Conservation (phyloP, 73 alveolate species). For the Paramecium sonneborni region DNA sequence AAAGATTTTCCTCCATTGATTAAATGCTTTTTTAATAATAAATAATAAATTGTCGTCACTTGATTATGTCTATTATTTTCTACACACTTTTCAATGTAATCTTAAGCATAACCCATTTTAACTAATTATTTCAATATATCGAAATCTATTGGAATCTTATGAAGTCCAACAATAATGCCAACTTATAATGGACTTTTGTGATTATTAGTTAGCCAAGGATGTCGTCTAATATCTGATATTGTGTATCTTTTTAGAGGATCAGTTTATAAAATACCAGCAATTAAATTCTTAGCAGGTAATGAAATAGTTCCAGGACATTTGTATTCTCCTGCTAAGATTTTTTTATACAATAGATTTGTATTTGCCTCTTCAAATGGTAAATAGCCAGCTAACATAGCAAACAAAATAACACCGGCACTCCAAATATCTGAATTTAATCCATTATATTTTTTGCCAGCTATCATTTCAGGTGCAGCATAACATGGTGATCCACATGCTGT, state of each 20-base stretch:
- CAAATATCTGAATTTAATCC: constrained; percentile 81
- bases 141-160: constrained; percentile 84
- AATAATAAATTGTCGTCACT: constrained; percentile 90
- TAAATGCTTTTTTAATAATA: constrained; percentile 81
- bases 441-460: constrained; percentile 83
- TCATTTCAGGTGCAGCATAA: constrained; percentile 95
- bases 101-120: constrained; percentile 72
- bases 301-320: constrained; percentile 74
- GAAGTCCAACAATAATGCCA: constrained; percentile 86
- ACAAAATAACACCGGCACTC: constrained; percentile 85
- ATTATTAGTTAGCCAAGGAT: constrained; percentile 74
- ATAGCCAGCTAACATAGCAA: constrained; percentile 87
- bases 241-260: constrained; percentile 85
- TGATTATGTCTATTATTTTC: constrained; percentile 92
- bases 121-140: constrained; percentile 76
- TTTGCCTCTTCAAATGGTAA: constrained; percentile 89
- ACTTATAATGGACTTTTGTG: neutral
- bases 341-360: constrained; percentile 81
- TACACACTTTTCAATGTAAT: constrained; percentile 78
- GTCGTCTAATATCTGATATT: constrained; percentile 82
- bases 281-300: constrained; percentile 74
- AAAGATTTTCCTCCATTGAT: constrained; percentile 81
- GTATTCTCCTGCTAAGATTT: constrained; percentile 84
- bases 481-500: constrained; percentile 92
- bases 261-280: constrained; percentile 76